A percentile compares a stretch with the other conserved stretches of the same genome.
Conservation (phyloP, 1,284 basidiomycete species). For the Cryptococcus sp. region DNA sequence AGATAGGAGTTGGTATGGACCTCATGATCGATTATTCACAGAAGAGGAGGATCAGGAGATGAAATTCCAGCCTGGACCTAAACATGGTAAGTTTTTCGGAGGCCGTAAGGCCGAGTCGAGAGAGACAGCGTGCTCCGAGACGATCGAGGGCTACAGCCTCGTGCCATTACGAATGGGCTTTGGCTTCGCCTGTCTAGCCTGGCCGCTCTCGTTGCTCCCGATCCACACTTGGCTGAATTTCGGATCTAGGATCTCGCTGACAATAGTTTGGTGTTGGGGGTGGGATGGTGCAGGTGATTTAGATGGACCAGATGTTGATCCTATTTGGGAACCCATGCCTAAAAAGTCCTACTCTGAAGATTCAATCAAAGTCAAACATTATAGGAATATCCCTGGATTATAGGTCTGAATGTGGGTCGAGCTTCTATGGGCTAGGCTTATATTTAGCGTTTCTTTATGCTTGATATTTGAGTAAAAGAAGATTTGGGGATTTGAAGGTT, state of each 20-base stretch:
- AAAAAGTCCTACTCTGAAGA: constrained; percentile 60
- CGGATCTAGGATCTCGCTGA: background rate
- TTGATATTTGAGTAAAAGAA: too few species aligned
- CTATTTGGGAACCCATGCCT: constrained; percentile 85
- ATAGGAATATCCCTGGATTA: constrained; percentile 51
- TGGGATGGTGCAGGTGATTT: constrained; percentile 97
- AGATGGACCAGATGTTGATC: constrained; percentile 86
- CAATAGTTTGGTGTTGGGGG: constrained; percentile 92
- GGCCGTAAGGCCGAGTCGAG: too few species aligned
- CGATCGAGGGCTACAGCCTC: too few species aligned
- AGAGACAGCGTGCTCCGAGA: too few species aligned
- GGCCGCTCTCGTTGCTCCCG: background rate
- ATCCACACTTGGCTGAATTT: background rate
- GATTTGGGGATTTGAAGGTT: too few species aligned
- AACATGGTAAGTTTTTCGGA: constrained; percentile 61
- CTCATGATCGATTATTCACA: constrained; percentile 85
- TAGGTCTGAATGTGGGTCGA: too few species aligned
- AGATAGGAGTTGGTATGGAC: constrained; percentile 87
- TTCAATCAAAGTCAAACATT: constrained; percentile 69
- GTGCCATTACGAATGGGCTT: background rate
- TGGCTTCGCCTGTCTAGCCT: background rate
- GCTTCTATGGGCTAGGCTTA: too few species aligned
- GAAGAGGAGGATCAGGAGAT: constrained; percentile 74
- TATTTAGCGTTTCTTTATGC: too few species aligned
- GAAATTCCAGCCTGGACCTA: constrained; percentile 74